Conservation (phyloP, 2,329 filamentous ascomycete species). For the Daldinia sp. region DNA sequence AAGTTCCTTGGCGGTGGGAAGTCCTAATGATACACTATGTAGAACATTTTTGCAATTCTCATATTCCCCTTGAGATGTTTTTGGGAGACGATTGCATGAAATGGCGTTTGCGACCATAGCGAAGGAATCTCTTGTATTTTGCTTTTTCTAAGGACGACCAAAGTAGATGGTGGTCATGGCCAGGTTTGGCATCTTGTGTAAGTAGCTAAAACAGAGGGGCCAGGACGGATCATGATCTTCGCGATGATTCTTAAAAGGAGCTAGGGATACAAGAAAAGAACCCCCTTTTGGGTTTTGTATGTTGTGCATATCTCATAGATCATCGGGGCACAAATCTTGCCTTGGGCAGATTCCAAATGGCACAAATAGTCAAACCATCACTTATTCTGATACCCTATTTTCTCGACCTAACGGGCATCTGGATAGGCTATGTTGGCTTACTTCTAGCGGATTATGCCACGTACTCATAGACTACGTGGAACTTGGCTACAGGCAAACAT, state of each 20-base stretch:
- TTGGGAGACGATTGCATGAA: constrained; percentile 47
- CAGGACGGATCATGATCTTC: constrained; percentile 23
- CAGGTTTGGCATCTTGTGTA: constrained; percentile 43
- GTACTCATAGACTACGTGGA: background rate
- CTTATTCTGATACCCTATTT: background rate
- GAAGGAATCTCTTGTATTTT: constrained; percentile 43
- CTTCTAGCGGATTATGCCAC: background rate
- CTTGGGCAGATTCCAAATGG: constrained; percentile 8
- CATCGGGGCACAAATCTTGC: constrained; percentile 36
- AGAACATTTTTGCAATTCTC: constrained; percentile 30
- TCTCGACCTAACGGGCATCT: background rate
- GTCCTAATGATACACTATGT: constrained; percentile 26
- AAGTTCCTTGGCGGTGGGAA: constrained; percentile 58
- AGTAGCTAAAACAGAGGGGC: constrained; percentile 32
- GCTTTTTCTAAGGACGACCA: constrained; percentile 21
- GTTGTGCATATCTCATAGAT: constrained; percentile 40
- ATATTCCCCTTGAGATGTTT: constrained; percentile 35
- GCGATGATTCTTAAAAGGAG: constrained; percentile 21
- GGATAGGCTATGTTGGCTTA: background rate
- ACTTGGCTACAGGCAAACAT: background rate
- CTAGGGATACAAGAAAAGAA: constrained; percentile 23
- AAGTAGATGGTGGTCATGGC: constrained; percentile 32
- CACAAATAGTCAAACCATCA: constrained; percentile 1
- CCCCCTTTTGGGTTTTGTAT: constrained; percentile 24
- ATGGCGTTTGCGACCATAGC: constrained; percentile 48